These are phyloP conservation scores for Tylopilus plumbeoviolaceoides DNA, from an alignment of 768 basidiomycete species.

Conservation along the genomic window DNA sequence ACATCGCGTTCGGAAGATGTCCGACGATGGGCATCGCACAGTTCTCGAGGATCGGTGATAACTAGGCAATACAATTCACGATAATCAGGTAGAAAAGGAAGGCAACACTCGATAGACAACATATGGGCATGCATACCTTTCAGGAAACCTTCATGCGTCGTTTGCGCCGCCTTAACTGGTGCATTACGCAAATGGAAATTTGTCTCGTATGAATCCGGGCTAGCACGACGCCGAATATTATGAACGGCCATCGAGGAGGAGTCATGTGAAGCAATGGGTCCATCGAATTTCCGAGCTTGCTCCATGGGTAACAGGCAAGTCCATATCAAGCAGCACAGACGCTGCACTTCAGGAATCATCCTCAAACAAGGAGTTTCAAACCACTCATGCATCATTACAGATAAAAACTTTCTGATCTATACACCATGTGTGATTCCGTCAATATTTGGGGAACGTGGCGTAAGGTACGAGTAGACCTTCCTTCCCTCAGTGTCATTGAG, in stretches of 20 bases:
- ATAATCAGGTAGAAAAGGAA: conserved; percentile 2
- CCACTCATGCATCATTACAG: conserved; percentile 10
- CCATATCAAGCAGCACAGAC: not conserved
- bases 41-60: not conserved
- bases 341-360: not conserved
- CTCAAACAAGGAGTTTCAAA: conserved; percentile 3
- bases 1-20: not conserved
- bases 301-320: not conserved
- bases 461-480: conserved; percentile 14
- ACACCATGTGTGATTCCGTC: conserved; percentile 2
- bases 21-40: not conserved
- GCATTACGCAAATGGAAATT: not conserved
- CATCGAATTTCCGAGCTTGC: not conserved
- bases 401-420: conserved; percentile 8
- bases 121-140: not conserved
- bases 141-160: not conserved
- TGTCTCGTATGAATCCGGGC: not conserved
- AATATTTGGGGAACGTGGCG: conserved; percentile 2
- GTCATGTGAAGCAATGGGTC: not conserved
- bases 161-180: not conserved
- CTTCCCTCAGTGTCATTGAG: not conserved
- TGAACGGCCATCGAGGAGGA: not conserved
- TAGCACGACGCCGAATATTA: too few species aligned
- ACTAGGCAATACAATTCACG: not conserved
- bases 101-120: not conserved